phyloP scores from a whole-genome alignment of 73 alveolate genomes.

The Breviolum minutum region DNA sequence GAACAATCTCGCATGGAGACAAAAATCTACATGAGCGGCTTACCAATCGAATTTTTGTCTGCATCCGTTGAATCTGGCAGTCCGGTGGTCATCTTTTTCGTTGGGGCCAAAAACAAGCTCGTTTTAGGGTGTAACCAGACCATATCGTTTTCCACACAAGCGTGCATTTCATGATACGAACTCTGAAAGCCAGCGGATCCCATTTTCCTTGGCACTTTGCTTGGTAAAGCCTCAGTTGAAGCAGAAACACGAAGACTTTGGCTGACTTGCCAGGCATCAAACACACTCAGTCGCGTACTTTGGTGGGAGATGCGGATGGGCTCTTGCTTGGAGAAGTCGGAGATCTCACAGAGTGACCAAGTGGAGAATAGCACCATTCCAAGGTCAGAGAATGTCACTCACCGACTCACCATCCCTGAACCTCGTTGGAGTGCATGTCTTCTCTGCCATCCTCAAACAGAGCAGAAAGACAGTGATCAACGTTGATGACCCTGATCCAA shows the following conservation, averaged over 20 bases:
- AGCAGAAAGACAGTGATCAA: too few species aligned
- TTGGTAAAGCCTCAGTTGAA: background rate
- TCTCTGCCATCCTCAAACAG: conserved; percentile 8
- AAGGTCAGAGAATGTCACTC: too few species aligned
- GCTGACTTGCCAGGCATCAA: background rate
- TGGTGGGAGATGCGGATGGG: conserved; percentile 44
- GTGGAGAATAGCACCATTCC: too few species aligned
- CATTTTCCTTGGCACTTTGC: conserved; percentile 40
- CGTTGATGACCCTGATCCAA: too few species aligned
- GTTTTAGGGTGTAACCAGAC: too few species aligned
- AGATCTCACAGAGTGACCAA: background rate
- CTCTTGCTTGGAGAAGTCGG: conserved; percentile 62
- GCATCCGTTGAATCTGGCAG: too few species aligned
- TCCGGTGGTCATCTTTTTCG: too few species aligned
- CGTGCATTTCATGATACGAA: too few species aligned
- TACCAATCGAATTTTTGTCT: too few species aligned
- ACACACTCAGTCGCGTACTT: background rate
- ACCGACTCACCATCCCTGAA: background rate
- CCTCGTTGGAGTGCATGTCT: conserved; percentile 41
- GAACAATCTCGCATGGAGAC: too few species aligned
- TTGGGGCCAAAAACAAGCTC: too few species aligned
- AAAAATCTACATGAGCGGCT: background rate
- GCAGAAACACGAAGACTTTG: background rate
- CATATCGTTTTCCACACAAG: too few species aligned
- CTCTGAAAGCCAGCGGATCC: background rate